These are phyloP conservation scores for Cystobasidium pallidum DNA, from an alignment of 1,284 basidiomycete species.

Conservation along the genomic window DNA sequence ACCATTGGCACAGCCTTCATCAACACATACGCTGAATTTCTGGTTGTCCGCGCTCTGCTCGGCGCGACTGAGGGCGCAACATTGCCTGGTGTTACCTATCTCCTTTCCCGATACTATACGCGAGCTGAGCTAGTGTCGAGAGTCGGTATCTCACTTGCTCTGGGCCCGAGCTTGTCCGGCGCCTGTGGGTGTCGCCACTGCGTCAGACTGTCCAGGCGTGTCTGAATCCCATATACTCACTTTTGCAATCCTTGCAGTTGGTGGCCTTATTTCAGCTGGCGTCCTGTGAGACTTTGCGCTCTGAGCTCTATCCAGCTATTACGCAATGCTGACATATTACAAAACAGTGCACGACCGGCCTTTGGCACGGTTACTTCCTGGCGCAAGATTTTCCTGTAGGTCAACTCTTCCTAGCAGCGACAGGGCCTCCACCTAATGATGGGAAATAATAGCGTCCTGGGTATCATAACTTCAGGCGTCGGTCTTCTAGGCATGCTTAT, in stretches of 20 bases:
- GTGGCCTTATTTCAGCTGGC: background rate
- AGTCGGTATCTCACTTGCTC: constrained; percentile 50
- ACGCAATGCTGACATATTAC: background rate
- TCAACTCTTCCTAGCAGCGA: constrained; percentile 25
- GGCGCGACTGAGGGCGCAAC: constrained; percentile 55
- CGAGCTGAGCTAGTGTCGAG: constrained; percentile 49
- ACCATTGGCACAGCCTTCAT: constrained; percentile 54
- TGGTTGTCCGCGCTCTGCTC: constrained; percentile 55
- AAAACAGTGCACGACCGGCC: constrained; percentile 6
- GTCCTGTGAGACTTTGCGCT: background rate
- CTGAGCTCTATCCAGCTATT: background rate
- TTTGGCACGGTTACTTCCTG: constrained; percentile 51
- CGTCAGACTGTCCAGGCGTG: background rate
- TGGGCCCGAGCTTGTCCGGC: constrained; percentile 50
- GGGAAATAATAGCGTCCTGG: constrained; percentile 46
- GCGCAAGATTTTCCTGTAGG: constrained; percentile 54
- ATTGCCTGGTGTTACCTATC: constrained; percentile 55
- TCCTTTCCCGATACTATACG: constrained; percentile 50
- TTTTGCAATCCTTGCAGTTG: constrained; percentile 6
- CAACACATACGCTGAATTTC: constrained; percentile 52
- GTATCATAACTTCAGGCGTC: constrained; percentile 55
- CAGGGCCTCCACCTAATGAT: background rate
- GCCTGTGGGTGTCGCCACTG: constrained; percentile 53
- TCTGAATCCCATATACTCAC: too few relatives aligned
- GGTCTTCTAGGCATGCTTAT: constrained; percentile 55